Conservation (phyloP, 2,329 filamentous ascomycete species). For the Simplicillium aogashimaense region DNA sequence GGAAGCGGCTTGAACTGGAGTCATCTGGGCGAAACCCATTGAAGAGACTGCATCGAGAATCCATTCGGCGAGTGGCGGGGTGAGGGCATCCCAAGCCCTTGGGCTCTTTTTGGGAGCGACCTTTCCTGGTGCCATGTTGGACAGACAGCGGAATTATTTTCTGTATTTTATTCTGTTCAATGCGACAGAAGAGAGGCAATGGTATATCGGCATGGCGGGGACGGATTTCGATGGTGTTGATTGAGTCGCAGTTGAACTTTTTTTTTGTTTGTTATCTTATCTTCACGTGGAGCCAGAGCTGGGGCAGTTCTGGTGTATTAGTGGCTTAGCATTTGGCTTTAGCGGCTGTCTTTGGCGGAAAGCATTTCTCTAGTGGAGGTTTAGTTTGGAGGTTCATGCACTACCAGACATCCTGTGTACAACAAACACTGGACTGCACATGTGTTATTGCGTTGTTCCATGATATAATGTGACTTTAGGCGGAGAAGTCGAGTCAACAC, state of each 20-base stretch:
- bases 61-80: slow-evolving; percentile 49
- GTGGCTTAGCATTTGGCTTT: too few relatives aligned
- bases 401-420: too few relatives aligned
- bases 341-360: too few relatives aligned
- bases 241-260: too few relatives aligned
- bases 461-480: too few relatives aligned
- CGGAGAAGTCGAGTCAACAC: too few relatives aligned
- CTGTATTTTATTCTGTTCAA: not conserved
- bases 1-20: slow-evolving; percentile 87
- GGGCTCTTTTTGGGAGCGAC: slow-evolving; percentile 31
- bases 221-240: too few relatives aligned
- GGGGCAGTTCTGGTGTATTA: slow-evolving; percentile 18
- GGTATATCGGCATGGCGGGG: not conserved
- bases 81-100: slow-evolving; percentile 33
- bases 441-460: too few relatives aligned
- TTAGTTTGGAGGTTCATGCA: too few relatives aligned
- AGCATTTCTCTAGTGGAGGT: too few relatives aligned
- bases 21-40: slow-evolving; percentile 83
- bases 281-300: slow-evolving; percentile 43
- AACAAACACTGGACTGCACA: too few relatives aligned
- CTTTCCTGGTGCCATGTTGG: slow-evolving; percentile 21
- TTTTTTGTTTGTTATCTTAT: slow-evolving; percentile 3
- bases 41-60: slow-evolving; percentile 71
- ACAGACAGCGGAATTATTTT: too few relatives aligned
- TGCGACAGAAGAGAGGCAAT: not conserved